Evolutionary conservation across 169 alveolate species (phyloP).

Genomic region (Cryptosporidium andersoni): DNA sequence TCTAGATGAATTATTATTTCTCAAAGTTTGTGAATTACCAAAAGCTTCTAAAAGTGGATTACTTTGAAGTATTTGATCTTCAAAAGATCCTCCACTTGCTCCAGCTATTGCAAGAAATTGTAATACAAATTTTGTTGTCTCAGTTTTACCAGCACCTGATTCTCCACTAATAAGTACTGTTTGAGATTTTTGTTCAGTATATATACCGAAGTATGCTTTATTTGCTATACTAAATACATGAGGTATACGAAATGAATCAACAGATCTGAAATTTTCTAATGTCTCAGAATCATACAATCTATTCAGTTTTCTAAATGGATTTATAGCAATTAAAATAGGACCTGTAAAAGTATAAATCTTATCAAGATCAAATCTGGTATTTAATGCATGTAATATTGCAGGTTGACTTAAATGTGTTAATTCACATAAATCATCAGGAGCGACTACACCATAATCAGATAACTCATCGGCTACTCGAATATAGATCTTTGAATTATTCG

Average conservation of each 20-base stretch:
- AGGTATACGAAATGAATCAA: conserved; percentile 78
- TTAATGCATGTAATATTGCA: conserved; percentile 90
- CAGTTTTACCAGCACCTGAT: conserved; percentile 99
- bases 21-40: conserved; percentile 97
- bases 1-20: conserved; percentile 94
- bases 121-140: conserved; percentile 96
- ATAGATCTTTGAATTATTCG: conserved; percentile 2
- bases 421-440: conserved; percentile 87
- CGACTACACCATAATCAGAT: conserved; percentile 72
- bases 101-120: conserved; percentile 87
- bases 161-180: conserved; percentile 97
- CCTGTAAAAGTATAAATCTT: conserved; percentile 95
- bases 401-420: conserved; percentile 90
- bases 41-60: conserved; percentile 99
- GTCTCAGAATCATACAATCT: conserved; percentile 73
- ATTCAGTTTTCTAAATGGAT: conserved; percentile 90
- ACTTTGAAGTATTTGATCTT: conserved; percentile 92
- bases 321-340: conserved; percentile 95
- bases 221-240: conserved; percentile 94
- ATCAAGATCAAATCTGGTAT: conserved; percentile 88
- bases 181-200: conserved; percentile 87
- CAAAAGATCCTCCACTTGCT: conserved; percentile 75
- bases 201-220: conserved; percentile 89
- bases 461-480: conserved; percentile 48
- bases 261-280: conserved; percentile 51